Conservation (phyloP, 805 yeast species). For the Candida andamanensis region DNA sequence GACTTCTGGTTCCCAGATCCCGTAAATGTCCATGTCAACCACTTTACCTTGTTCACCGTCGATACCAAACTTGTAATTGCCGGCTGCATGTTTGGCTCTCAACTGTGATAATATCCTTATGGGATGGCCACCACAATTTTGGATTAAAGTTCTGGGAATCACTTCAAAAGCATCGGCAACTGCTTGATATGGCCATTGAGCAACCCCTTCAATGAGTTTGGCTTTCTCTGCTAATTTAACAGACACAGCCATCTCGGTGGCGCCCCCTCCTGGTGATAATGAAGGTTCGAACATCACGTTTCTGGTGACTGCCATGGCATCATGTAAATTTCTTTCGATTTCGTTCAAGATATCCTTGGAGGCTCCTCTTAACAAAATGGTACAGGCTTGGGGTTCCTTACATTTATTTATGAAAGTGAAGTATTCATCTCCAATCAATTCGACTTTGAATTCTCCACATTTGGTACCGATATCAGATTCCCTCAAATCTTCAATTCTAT, state of each 20-base stretch:
- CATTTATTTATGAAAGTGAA: constrained; percentile 82
- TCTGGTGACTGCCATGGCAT: constrained; percentile 96
- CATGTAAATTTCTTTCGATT: constrained; percentile 94
- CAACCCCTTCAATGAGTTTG: constrained; percentile 86
- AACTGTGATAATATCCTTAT: constrained; percentile 83
- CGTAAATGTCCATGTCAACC: constrained; percentile 92
- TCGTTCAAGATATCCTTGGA: constrained; percentile 95
- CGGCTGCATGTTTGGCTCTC: constrained; percentile 95
- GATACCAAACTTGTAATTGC: constrained; percentile 78
- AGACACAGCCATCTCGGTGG: constrained; percentile 97
- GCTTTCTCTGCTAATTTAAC: constrained; percentile 87
- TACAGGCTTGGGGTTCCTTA: constrained; percentile 85
- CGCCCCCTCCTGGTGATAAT: constrained; percentile 98
- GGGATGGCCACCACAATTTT: constrained; percentile 97
- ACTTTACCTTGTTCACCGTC: constrained; percentile 94
- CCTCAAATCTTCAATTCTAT: constrained; percentile 89
- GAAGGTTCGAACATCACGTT: constrained; percentile 93
- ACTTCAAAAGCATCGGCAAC: constrained; percentile 99
- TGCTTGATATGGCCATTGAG: constrained; percentile 98
- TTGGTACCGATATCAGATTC: constrained; percentile 84
- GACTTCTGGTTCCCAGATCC: constrained; percentile 99
- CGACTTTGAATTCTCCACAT: constrained; percentile 90
- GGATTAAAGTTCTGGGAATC: constrained; percentile 94
- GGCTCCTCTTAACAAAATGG: constrained; percentile 89
- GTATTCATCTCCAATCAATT: constrained; percentile 95